Percentiles rank a stretch among this genome's conserved stretches.
Evolutionary conservation across 2,329 filamentous ascomycete genomes (phyloP).

Genomic region (Plenodomus biglobosus): DNA sequence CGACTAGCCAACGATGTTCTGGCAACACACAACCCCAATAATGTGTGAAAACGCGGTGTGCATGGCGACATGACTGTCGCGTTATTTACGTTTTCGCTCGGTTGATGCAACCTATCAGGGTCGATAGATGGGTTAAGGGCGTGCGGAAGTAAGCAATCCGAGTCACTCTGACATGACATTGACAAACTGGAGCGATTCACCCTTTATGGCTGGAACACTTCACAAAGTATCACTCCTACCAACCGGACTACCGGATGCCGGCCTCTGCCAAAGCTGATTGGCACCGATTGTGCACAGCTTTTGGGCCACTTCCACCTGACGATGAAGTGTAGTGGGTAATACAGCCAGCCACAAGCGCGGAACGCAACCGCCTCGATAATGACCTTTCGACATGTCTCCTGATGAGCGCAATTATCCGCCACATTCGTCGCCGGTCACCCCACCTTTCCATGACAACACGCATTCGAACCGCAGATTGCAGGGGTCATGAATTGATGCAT

Average conservation of each 20-base stretch:
- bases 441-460: slow-evolving; percentile 14
- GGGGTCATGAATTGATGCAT: neutral
- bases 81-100: no score
- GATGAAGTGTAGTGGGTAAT: slow-evolving; percentile 13
- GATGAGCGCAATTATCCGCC: slow-evolving; percentile 28
- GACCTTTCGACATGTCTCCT: slow-evolving; percentile 22
- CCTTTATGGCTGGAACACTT: neutral
- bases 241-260: neutral
- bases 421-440: slow-evolving; percentile 16
- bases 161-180: neutral
- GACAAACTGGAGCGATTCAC: neutral
- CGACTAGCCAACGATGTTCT: no score
- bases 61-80: neutral
- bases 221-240: no score
- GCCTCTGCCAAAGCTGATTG: neutral
- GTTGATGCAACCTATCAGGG: no score
- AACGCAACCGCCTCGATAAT: slow-evolving; percentile 16
- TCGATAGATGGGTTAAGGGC: neutral
- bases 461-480: neutral
- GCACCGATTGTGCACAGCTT: neutral
- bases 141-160: neutral
- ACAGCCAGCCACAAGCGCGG: slow-evolving; percentile 14
- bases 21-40: no score
- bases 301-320: neutral
- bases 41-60: neutral